Conservation (phyloP, 495 filamentous ascomycete genomes). For the Penicillium herquei region DNA sequence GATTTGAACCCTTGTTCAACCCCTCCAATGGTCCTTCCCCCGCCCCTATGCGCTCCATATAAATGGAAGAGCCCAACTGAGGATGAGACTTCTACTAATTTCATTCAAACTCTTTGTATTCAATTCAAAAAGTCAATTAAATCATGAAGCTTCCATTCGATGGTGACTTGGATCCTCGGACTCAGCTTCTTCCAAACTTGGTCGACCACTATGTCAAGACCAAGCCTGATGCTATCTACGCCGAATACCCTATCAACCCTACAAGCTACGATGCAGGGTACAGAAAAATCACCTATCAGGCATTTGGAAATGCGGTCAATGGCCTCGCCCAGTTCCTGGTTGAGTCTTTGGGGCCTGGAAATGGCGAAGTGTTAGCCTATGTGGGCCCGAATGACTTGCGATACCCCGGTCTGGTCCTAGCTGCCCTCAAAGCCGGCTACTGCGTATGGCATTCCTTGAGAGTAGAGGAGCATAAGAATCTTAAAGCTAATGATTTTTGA, state of each 20-base stretch:
- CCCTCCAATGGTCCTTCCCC: neutral
- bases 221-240: slow-evolving; percentile 36
- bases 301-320: slow-evolving; percentile 34
- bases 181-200: slow-evolving; percentile 33
- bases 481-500: neutral
- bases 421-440: slow-evolving; percentile 48
- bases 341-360: slow-evolving; percentile 26
- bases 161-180: slow-evolving; percentile 5
- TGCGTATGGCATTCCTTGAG: slow-evolving; percentile 22
- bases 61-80: neutral
- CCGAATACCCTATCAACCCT: slow-evolving; percentile 33
- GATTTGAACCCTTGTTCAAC: neutral
- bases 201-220: slow-evolving; percentile 39
- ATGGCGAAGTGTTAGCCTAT: slow-evolving; percentile 37
- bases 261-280: slow-evolving; percentile 34
- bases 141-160: neutral
- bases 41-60: neutral
- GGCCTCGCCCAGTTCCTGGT: slow-evolving; percentile 33
- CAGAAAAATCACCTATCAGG: slow-evolving; percentile 31
- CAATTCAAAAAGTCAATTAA: neutral
- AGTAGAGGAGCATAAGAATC: neutral
- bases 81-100: neutral
- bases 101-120: neutral
- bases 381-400: slow-evolving; percentile 44
- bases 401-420: slow-evolving; percentile 37